Conservation (phyloP, 768 basidiomycete genomes). For the Tylopilus balloui region DNA sequence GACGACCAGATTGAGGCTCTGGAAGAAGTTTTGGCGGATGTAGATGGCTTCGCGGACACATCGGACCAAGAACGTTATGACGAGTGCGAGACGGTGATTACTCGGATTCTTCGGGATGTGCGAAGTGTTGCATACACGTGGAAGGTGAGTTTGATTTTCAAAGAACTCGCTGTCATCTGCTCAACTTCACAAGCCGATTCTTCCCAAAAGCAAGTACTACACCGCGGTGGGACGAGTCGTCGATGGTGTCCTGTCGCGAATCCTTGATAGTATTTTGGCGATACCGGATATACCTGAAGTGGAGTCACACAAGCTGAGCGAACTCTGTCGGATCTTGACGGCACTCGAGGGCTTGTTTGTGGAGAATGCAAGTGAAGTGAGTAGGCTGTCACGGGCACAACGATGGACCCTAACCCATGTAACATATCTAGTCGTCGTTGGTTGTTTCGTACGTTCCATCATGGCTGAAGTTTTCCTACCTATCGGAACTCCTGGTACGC, state of each 20-base stretch:
- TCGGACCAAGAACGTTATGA: constrained; percentile 72
- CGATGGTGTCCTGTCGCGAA: constrained; percentile 59
- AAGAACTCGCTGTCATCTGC: background rate
- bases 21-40: constrained; percentile 46
- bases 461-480: constrained; percentile 94
- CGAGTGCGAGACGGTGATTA: constrained; percentile 68
- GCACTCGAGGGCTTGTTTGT: constrained; percentile 79
- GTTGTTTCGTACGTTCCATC: constrained; percentile 83
- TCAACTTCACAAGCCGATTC: constrained; percentile 44
- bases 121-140: constrained; percentile 59
- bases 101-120: constrained; percentile 57
- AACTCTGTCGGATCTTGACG: constrained; percentile 75
- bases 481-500: constrained; percentile 85
- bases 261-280: constrained; percentile 69
- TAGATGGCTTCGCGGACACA: constrained; percentile 65
- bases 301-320: constrained; percentile 79
- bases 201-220: constrained; percentile 72
- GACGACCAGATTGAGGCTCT: constrained; percentile 18
- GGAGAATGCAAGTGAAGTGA: constrained; percentile 56
- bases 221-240: constrained; percentile 65
- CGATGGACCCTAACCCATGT: background rate
- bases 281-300: constrained; percentile 83
- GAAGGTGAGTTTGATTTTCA: constrained; percentile 55
- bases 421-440: constrained; percentile 53
- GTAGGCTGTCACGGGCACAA: constrained; percentile 9